phyloP scores from a whole-genome alignment of 306 rosid genomes.

The Fragaria vesca region DNA sequence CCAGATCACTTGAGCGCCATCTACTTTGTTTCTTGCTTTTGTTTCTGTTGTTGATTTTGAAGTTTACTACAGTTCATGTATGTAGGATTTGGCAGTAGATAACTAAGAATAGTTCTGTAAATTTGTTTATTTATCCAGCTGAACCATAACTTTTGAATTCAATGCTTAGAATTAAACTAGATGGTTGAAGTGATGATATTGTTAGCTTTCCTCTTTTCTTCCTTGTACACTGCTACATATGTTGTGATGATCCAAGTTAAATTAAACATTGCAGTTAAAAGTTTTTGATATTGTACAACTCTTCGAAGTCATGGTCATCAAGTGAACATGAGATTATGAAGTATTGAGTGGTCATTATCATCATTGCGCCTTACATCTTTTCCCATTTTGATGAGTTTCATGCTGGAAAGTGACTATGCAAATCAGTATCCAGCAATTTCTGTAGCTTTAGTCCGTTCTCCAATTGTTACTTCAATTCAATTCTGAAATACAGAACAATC shows the following conservation, averaged over 20 bases:
- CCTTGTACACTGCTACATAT: not conserved
- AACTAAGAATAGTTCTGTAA: not conserved
- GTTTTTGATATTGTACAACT: not conserved
- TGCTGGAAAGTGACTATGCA: not conserved
- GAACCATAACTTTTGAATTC: not conserved
- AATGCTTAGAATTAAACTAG: not conserved
- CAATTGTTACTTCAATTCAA: not conserved
- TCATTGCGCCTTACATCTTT: not conserved
- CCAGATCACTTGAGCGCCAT: conserved; percentile 82
- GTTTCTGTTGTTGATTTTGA: not conserved
- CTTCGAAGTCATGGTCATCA: not conserved
- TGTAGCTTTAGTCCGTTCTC: not conserved
- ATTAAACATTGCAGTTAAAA: not conserved
- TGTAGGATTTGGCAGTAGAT: not conserved
- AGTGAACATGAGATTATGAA: not conserved
- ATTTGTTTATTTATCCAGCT: not conserved
- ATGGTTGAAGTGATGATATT: not conserved
- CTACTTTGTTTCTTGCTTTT: no score
- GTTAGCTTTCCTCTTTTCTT: not conserved
- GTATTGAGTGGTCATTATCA: not conserved
- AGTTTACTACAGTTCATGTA: not conserved
- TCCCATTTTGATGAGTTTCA: no score
- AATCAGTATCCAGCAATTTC: not conserved
- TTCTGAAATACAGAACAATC: not conserved
- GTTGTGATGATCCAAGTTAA: not conserved